These are phyloP conservation scores for Anisodus tanguticus DNA, from an alignment of 257 asterid genomes.

Conservation along the genomic window DNA sequence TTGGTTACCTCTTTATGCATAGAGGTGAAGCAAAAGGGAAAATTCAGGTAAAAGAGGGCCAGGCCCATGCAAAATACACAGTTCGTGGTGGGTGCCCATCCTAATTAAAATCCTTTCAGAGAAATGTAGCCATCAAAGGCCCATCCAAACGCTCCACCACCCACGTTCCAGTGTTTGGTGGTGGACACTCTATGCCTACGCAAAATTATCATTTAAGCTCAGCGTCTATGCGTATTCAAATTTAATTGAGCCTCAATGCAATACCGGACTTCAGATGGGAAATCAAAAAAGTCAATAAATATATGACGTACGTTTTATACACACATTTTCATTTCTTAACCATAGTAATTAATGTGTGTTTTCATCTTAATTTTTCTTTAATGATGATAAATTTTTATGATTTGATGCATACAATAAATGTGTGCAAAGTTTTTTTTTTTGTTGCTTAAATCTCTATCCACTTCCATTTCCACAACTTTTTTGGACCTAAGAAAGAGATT, in stretches of 20 bases:
- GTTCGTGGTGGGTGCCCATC: slow-evolving; percentile 41
- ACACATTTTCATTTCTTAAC: not conserved
- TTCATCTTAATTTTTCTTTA: not conserved
- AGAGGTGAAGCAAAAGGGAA: slow-evolving; percentile 28
- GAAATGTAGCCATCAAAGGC: slow-evolving; percentile 57
- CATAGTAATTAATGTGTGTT: not conserved
- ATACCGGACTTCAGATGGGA: too few species aligned
- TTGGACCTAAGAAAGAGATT: not conserved
- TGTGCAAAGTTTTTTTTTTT: not conserved
- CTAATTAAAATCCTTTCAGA: slow-evolving; percentile 41
- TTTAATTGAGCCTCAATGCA: too few species aligned
- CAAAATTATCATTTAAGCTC: not conserved
- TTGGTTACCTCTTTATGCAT: not conserved
- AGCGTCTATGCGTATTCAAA: fast-evolving
- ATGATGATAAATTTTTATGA: not conserved
- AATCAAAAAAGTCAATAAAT: not conserved
- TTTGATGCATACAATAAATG: not conserved
- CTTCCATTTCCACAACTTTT: not conserved
- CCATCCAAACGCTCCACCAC: slow-evolving; percentile 38
- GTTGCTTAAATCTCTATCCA: not conserved
- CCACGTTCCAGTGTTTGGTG: slow-evolving; percentile 33
- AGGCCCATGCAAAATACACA: slow-evolving; percentile 26
- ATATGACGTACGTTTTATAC: not conserved
- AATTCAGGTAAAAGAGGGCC: slow-evolving; percentile 21
- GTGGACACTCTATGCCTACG: not conserved